Evolutionary conservation across 106 monocot genomes (phyloP), one percentile per base, ranked within the genome.

Genomic region (Dioscorea dumetorum): DNA sequence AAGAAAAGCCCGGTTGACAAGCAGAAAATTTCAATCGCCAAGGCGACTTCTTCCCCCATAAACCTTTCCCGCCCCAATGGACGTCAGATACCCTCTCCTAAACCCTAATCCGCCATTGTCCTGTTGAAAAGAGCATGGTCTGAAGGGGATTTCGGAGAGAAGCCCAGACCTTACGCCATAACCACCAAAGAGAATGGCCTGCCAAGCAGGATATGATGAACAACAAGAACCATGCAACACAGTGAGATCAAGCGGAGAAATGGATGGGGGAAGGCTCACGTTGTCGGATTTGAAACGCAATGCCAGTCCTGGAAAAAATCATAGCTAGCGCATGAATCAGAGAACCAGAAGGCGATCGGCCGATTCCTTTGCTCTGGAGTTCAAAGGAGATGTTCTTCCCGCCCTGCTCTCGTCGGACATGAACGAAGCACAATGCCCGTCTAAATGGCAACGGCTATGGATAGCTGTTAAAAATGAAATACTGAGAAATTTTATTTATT

Each of bases 241-340:
- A 62, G 15, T 0, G 28, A 15, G 49, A 57, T 16, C 19, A 32
- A 22, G 22, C 0, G 22, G 5, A 19, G 13, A 6, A 62, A 31
- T 21, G 19, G 24, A 24, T 21, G 22, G 18, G 31, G 31, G 49
- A 49, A 52, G 12, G 18, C 60, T 54, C 28, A 80, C 80, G 9
- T 9, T 75, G 35, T 62, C 54, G 57, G 57, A 15, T 14, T 54
- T 64, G 22, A 58, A 80, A 35, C 70, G 74, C 22, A 74, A 11
- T 48, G 5, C 65, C 66, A 31, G 75, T 24, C 62, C 62, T 80
- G 22, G 71, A 75, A 62, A 80, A 80, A 13, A 70, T 75, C 80
- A 80, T 80, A 49, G 22, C 19, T 57, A 17, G 33, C 15, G 68
- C 56, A 33, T 31, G 54, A 57, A 53, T 33, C 17, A 13, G 33